These are phyloP conservation scores for Endothia cerciana DNA, from an alignment of 2,329 filamentous ascomycete species.

Conservation along the genomic window DNA sequence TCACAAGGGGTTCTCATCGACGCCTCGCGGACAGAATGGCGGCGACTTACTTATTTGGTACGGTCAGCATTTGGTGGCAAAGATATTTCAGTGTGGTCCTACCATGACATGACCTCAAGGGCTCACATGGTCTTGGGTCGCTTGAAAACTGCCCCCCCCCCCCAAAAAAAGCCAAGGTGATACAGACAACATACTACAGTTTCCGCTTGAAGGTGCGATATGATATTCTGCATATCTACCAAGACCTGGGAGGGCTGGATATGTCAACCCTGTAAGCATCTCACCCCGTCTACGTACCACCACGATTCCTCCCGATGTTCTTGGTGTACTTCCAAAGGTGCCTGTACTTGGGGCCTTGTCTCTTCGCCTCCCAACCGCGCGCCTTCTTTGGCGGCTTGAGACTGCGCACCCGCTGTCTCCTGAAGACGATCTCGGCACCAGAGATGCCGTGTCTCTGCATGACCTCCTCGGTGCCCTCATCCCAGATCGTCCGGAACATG, in stretches of 20 bases:
- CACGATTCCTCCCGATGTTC: slow-evolving; percentile 47
- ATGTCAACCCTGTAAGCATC: background rate
- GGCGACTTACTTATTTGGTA: too few species aligned
- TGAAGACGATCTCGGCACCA: slow-evolving; percentile 83
- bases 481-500: slow-evolving; percentile 89
- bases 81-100: background rate
- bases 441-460: slow-evolving; percentile 79
- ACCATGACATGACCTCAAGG: background rate
- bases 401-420: slow-evolving; percentile 74
- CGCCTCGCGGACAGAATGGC: too few species aligned
- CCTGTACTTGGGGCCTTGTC: slow-evolving; percentile 66
- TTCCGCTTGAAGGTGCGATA: background rate
- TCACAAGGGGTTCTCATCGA: too few species aligned
- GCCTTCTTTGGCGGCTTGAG: slow-evolving; percentile 64
- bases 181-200: background rate
- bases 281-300: slow-evolving; percentile 22
- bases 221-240: slow-evolving; percentile 2
- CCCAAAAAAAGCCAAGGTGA: background rate
- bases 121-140: too few species aligned
- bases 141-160: too few species aligned
- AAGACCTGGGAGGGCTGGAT: background rate
- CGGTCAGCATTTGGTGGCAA: too few species aligned
- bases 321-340: slow-evolving; percentile 68
- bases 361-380: slow-evolving; percentile 69
- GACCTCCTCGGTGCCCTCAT: slow-evolving; percentile 82